These are phyloP conservation scores for Hemisphaericaspora nanyangensis DNA, from an alignment of 805 yeast genomes.

Conservation along the genomic window DNA sequence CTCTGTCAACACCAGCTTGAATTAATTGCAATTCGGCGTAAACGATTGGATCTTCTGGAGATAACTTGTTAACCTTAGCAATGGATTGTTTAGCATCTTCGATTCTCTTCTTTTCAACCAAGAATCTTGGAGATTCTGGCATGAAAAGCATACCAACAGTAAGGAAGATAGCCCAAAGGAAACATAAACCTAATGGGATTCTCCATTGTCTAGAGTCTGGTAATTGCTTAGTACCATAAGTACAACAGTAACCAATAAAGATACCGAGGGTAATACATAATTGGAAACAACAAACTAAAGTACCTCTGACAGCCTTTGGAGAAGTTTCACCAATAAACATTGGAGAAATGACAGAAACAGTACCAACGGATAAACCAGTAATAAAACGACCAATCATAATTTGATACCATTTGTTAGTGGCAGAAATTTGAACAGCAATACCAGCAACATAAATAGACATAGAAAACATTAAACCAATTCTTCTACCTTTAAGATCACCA, in stretches of 20 bases:
- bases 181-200: constrained; percentile 57
- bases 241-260: constrained; percentile 64
- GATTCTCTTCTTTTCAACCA: constrained; percentile 45
- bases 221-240: constrained; percentile 54
- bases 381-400: constrained; percentile 59
- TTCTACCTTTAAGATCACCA: constrained; percentile 62
- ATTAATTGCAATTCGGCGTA: constrained; percentile 51
- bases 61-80: constrained; percentile 55
- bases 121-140: constrained; percentile 70
- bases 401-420: constrained; percentile 57
- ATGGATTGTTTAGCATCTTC: constrained; percentile 55
- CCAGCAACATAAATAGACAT: constrained; percentile 60
- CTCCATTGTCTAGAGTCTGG: constrained; percentile 59
- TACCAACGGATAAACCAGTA: constrained; percentile 72
- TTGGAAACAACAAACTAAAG: constrained; percentile 67
- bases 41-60: constrained; percentile 51
- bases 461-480: constrained; percentile 49
- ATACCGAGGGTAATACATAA: constrained; percentile 69
- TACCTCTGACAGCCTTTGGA: constrained; percentile 69
- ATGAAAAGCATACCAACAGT: constrained; percentile 50
- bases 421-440: constrained; percentile 55
- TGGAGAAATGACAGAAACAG: constrained; percentile 65
- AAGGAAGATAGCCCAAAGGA: constrained; percentile 51
- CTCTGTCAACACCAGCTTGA: constrained; percentile 60
- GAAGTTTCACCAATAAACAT: constrained; percentile 65